phyloP scores from a whole-genome alignment of 2,329 filamentous ascomycete species.

The Penicillium sp. region DNA sequence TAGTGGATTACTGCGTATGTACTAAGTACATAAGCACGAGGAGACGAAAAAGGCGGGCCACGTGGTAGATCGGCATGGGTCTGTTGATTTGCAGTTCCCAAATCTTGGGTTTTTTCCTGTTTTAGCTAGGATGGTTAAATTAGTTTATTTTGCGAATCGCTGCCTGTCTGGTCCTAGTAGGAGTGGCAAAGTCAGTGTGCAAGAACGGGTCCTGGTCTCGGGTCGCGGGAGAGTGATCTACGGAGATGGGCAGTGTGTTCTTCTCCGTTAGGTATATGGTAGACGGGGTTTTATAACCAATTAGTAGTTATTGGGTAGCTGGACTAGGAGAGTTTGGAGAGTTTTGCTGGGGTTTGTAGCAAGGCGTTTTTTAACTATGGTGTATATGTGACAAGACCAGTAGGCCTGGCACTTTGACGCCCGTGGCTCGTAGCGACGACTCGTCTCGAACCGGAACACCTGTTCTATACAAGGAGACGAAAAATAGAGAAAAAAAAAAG shows the following conservation, averaged over 20 bases:
- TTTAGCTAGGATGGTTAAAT: neutral
- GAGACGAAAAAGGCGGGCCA: constrained; percentile 7
- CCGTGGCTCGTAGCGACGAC: neutral
- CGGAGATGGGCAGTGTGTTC: neutral
- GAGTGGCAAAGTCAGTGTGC: neutral
- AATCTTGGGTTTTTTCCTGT: neutral
- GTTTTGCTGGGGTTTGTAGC: neutral
- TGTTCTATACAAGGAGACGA: neutral
- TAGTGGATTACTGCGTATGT: neutral
- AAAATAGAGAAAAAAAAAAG: neutral
- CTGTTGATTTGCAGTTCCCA: neutral
- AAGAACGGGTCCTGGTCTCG: neutral
- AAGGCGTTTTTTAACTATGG: neutral
- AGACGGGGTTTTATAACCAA: neutral
- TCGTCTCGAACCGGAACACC: neutral
- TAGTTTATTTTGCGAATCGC: constrained; percentile 6
- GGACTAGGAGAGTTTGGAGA: too few species aligned
- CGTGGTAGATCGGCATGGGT: constrained; percentile 22
- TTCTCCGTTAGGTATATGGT: neutral
- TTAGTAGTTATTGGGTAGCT: neutral
- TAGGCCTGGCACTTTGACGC: neutral
- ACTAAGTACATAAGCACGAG: neutral
- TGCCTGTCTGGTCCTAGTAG: constrained; percentile 7
- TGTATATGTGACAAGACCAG: neutral
- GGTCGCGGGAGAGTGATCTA: constrained; percentile 3